phyloP scores from a whole-genome alignment of 108 stramenopile genomes.

The Schizochytrium sp. region DNA sequence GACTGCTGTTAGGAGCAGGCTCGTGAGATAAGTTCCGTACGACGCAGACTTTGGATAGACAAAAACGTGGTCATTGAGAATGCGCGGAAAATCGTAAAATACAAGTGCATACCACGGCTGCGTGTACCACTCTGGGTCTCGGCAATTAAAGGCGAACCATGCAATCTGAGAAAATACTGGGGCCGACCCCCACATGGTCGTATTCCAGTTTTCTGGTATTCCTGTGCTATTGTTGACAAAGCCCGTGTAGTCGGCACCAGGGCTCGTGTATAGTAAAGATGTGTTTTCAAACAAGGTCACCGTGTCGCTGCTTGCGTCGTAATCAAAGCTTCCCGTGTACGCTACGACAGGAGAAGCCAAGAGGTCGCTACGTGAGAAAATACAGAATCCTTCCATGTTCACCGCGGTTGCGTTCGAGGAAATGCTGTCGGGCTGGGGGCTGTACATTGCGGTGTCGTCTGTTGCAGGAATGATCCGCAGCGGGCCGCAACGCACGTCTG shows the following conservation, averaged over 20 bases:
- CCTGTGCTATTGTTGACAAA: neutral
- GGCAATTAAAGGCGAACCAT: neutral
- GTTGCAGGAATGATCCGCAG: neutral
- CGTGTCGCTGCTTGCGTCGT: neutral
- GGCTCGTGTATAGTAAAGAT: neutral
- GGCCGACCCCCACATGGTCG: neutral
- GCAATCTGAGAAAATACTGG: neutral
- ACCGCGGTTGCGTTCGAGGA: too few relatives aligned
- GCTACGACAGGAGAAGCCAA: neutral
- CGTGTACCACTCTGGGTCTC: neutral
- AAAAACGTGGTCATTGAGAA: neutral
- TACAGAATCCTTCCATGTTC: neutral
- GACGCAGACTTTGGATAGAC: neutral
- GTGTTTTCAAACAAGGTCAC: neutral
- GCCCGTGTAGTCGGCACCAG: neutral
- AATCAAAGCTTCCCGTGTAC: neutral
- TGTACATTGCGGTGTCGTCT: too few relatives aligned
- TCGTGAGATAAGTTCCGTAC: neutral
- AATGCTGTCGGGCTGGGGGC: too few relatives aligned
- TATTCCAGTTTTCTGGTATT: neutral
- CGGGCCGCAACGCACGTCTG: neutral
- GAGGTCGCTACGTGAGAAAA: neutral
- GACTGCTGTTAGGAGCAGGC: neutral
- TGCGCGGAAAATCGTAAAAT: neutral
- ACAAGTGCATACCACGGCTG: neutral